Percentiles rank a stretch among this genome's conserved stretches.
Evolutionary conservation across 192 early-diverging fungal species (phyloP).

Genomic region (Linderina pennispora): DNA sequence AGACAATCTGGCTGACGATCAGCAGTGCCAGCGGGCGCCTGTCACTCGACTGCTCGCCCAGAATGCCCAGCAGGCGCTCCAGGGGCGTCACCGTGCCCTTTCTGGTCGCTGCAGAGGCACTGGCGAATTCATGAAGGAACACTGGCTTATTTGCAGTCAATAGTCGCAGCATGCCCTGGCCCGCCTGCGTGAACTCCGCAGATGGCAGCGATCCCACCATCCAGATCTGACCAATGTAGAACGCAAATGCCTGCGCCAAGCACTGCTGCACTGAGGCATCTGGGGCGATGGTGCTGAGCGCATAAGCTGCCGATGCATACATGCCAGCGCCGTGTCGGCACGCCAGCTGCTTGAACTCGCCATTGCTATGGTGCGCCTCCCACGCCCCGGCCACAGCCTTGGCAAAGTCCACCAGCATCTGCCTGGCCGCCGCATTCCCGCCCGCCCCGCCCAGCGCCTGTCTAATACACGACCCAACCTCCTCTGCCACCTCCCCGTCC

Average conservation of each 20-base stretch:
- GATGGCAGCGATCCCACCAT: slow-evolving; percentile 14
- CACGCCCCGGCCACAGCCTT: slow-evolving; percentile 2
- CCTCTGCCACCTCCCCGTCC: neutral
- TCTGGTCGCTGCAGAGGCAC: neutral
- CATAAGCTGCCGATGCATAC: slow-evolving; percentile 18
- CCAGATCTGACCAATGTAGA: slow-evolving; percentile 27
- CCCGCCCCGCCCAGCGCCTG: neutral
- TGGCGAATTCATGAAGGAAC: slow-evolving; percentile 8
- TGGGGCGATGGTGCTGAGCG: slow-evolving; percentile 6
- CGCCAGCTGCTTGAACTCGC: slow-evolving; percentile 21
- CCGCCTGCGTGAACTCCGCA: slow-evolving; percentile 6
- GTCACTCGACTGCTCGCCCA: slow-evolving; percentile 6
- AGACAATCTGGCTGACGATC: slow-evolving; percentile 21
- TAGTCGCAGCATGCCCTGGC: slow-evolving; percentile 28
- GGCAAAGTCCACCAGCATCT: neutral
- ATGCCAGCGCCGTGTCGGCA: slow-evolving; percentile 15
- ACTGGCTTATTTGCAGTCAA: slow-evolving; percentile 17
- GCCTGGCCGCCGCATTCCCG: neutral
- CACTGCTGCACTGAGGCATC: neutral
- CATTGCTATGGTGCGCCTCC: slow-evolving; percentile 5
- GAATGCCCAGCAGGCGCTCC: slow-evolving; percentile 15
- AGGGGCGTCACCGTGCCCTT: neutral
- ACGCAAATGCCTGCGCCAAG: neutral
- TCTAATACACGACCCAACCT: slow-evolving; percentile 4
- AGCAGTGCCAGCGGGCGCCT: slow-evolving; percentile 20